A percentile compares a stretch with the other conserved stretches of the same genome.
These are phyloP conservation scores for Ramaria sp. DNA, from an alignment of 768 basidiomycete species.

Conservation along the genomic window DNA sequence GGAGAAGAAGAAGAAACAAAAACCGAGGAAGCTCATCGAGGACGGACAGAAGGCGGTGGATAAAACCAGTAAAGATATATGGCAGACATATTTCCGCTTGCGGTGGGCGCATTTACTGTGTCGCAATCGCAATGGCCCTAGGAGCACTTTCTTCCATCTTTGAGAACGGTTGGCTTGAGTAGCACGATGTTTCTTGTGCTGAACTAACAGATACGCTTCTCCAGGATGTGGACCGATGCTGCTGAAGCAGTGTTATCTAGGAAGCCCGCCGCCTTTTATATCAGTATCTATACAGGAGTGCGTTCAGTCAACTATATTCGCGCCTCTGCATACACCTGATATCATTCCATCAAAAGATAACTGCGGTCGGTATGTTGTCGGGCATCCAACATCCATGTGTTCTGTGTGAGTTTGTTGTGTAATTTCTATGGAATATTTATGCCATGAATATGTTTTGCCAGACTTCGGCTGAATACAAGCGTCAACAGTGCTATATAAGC, in stretches of 20 bases:
- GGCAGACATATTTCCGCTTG: conserved; percentile 45
- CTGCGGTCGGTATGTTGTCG: conserved; percentile 22
- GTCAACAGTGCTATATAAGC: conserved; percentile 64
- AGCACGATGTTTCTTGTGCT: conserved; percentile 15
- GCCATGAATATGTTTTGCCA: conserved; percentile 14
- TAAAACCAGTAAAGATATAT: conserved; percentile 53
- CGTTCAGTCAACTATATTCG: conserved; percentile 12
- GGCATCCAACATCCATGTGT: conserved; percentile 29
- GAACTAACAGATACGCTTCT: conserved; percentile 9
- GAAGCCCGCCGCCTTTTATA: conserved; percentile 47
- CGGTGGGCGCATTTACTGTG: conserved; percentile 39
- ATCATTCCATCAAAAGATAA: conserved; percentile 26
- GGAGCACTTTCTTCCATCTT: conserved; percentile 55
- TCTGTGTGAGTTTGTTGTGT: conserved; percentile 39
- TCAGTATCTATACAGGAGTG: conserved; percentile 60
- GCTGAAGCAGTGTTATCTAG: conserved; percentile 27
- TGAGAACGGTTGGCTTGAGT: conserved; percentile 60
- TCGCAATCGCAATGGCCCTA: conserved; percentile 37
- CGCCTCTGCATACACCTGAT: background rate
- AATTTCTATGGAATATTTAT: background rate
- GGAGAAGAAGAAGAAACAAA: conserved; percentile 31
- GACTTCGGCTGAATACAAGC: conserved; percentile 77
- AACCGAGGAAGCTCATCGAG: conserved; percentile 74
- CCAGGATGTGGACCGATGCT: conserved; percentile 47
- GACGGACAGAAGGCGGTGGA: conserved; percentile 70